Evolutionary conservation across 192 early-diverging fungal genomes (phyloP), one percentile per base, ranked within the genome.

Genomic region (Tieghemiomyces parasiticus): DNA sequence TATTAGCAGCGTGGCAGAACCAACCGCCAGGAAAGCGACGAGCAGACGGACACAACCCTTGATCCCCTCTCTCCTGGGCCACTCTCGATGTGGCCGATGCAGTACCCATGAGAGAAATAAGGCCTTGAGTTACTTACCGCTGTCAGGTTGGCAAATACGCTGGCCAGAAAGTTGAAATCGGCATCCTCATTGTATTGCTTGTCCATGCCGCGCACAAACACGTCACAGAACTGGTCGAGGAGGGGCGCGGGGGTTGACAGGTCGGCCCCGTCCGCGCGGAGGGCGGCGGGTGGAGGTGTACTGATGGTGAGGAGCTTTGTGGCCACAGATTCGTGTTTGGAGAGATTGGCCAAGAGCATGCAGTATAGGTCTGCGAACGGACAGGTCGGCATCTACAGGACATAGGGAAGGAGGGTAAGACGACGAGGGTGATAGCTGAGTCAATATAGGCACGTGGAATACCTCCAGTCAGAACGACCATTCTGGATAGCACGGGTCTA

Each of bases 291-390:
- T 31, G 52, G 59, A 35, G 58, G 45, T 29, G 62, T 60, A 25
- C 50, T 63, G 34, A 70, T 65, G 10, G 12, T 59, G 12, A 90
- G 50, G 20, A 95, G 66, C 60, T 79, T 78, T 13, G 65, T 60
- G 50, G 79, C 71, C 26, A 84, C 72, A 2, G 58, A 42, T 45
- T 81, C 84, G 58, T 76, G 54, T 60, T 93, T 92, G 47, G 91
- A 82, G 58, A 93, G 70, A 66, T 97, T 97, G 60, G 92, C 93
- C 28, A 97, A 67, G 16, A 95, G 74, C 91, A 95, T 92, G 61
- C 85, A 69, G 25, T 55, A 55, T 0, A 89, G 71, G 69, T 95
- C 92, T 8, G 89, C 82, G 14, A 90, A 60, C 16, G 91, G 74
- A 24, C 75, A 77, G 24, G 68, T 74, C 1, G 88, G 79, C 35